Conservation (phyloP, 139 green algal species). For the Astrephomene gubernaculifera region DNA sequence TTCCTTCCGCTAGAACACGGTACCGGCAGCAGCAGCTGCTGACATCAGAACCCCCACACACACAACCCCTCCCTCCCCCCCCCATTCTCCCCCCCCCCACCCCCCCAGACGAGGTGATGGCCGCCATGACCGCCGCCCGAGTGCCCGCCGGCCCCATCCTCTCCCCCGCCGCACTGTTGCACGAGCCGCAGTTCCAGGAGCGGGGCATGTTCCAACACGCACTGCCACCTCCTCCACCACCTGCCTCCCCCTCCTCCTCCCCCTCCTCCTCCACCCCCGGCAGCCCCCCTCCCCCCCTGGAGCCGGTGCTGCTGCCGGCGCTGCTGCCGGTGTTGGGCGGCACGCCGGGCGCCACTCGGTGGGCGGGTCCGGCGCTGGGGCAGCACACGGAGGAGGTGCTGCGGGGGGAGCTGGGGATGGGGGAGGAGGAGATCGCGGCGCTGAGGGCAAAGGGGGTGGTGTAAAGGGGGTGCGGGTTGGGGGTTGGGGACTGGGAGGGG, state of each 20-base stretch:
- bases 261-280: too few relatives aligned
- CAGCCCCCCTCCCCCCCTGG: slow-evolving; percentile 54
- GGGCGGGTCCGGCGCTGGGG: slow-evolving; percentile 79
- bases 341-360: slow-evolving; percentile 73
- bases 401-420: slow-evolving; percentile 62
- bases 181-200: slow-evolving; percentile 48
- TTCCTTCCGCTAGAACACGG: too few relatives aligned
- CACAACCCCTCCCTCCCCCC: not conserved
- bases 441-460: slow-evolving; percentile 54
- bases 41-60: too few relatives aligned
- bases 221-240: too few relatives aligned
- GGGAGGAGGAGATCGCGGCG: slow-evolving; percentile 46
- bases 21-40: too few relatives aligned
- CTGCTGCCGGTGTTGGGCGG: slow-evolving; percentile 66
- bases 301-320: slow-evolving; percentile 77
- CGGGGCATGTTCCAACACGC: slow-evolving; percentile 70
- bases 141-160: slow-evolving; percentile 80
- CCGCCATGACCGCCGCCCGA: slow-evolving; percentile 62
- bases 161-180: slow-evolving; percentile 65
- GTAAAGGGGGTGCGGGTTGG: slow-evolving; percentile 7
- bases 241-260: too few relatives aligned
- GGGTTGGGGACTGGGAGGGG: not conserved
- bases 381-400: slow-evolving; percentile 83
- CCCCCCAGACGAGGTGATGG: slow-evolving; percentile 65
- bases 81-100: not conserved